phyloP scores from a whole-genome alignment of 768 basidiomycete species.

The Phlebiopsis gigantea region DNA sequence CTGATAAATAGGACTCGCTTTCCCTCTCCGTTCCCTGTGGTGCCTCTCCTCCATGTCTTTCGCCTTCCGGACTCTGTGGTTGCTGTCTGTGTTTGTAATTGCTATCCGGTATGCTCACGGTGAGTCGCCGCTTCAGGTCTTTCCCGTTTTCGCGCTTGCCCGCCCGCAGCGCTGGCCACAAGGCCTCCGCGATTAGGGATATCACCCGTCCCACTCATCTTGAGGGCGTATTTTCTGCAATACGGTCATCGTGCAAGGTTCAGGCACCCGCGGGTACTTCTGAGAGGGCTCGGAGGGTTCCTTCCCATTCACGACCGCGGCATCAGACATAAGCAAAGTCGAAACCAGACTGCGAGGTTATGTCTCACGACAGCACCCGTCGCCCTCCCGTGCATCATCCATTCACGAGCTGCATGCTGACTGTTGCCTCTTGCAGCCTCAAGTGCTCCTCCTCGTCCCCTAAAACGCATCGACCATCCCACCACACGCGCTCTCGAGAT shows the following conservation, averaged over 20 bases:
- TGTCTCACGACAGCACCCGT: background rate
- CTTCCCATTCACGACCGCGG: background rate
- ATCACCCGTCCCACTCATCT: no score
- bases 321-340: background rate
- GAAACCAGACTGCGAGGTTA: background rate
- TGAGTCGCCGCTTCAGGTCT: background rate
- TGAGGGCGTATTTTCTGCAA: no score
- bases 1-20: conserved; percentile 1
- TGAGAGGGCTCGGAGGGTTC: no score
- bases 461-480: conserved; percentile 34
- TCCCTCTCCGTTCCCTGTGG: background rate
- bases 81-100: background rate
- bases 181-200: no score
- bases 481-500: conserved; percentile 35
- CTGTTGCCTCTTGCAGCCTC: conserved; percentile 14
- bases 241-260: no score
- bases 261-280: no score
- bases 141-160: background rate
- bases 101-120: background rate
- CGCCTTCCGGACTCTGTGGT: background rate
- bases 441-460: conserved; percentile 27
- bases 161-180: background rate
- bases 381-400: background rate
- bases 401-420: background rate
- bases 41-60: background rate